phyloP scores from a whole-genome alignment of 371 early-diverging fungal species.

The Rhizopus sp. region DNA sequence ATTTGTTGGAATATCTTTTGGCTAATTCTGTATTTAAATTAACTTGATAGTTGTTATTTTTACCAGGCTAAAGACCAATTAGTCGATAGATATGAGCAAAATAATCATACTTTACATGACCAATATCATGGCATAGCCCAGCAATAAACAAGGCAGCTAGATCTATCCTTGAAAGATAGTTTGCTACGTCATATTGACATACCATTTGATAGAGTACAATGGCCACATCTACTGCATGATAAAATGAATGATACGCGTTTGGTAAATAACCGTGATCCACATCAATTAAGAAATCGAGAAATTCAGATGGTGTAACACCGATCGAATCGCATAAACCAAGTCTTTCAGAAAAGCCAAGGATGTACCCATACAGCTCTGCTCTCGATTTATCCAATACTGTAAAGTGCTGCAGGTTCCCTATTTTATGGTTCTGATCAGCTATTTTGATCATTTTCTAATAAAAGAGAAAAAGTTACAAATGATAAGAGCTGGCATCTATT shows the following conservation, averaged over 20 bases:
- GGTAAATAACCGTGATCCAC: conserved; percentile 78
- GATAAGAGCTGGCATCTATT: not conserved
- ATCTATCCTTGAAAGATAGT: conserved; percentile 69
- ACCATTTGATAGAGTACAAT: conserved; percentile 79
- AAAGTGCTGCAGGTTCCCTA: conserved; percentile 52
- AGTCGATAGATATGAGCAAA: not conserved
- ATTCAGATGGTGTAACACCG: conserved; percentile 58
- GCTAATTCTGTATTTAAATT: conserved; percentile 81
- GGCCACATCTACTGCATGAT: conserved; percentile 87
- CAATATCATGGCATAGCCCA: conserved; percentile 90
- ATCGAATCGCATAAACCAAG: conserved; percentile 60
- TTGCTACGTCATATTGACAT: conserved; percentile 58
- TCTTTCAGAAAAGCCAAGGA: conserved; percentile 68
- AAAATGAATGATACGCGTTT: conserved; percentile 89
- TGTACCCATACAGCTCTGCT: conserved; percentile 70
- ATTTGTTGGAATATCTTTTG: conserved; percentile 66
- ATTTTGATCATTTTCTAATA: conserved; percentile 42
- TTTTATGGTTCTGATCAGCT: conserved; percentile 24
- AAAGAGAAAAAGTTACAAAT: not conserved
- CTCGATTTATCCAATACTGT: conserved; percentile 67
- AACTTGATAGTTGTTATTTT: conserved; percentile 87
- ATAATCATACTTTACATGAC: conserved; percentile 65
- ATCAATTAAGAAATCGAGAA: conserved; percentile 82
- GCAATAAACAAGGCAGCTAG: conserved; percentile 76
- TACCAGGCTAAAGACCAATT: conserved; percentile 69